These are phyloP conservation scores for Xylaria sp. DNA, from an alignment of 2,329 filamentous ascomycete species.

Conservation along the genomic window DNA sequence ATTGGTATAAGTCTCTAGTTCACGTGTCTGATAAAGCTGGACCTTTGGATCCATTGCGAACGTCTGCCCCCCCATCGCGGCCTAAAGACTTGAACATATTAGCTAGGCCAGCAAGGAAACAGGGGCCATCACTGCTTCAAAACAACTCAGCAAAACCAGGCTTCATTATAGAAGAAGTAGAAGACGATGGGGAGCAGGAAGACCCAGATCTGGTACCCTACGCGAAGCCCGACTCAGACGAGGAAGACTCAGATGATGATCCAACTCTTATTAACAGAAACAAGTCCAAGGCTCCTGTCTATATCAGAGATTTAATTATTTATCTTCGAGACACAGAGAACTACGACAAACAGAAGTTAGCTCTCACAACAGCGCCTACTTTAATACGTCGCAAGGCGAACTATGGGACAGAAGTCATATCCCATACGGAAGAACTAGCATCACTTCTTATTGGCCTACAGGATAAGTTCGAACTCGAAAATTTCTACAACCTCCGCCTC, in stretches of 20 bases:
- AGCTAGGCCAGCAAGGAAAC: slow-evolving; percentile 37
- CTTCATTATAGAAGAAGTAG: slow-evolving; percentile 73
- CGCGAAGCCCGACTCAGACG: slow-evolving; percentile 85
- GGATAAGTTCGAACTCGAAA: slow-evolving; percentile 83
- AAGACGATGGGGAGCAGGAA: slow-evolving; percentile 65
- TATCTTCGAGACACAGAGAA: slow-evolving; percentile 84
- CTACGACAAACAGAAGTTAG: slow-evolving; percentile 85
- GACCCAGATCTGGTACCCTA: slow-evolving; percentile 80
- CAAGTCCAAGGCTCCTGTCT: slow-evolving; percentile 86
- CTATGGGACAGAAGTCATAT: slow-evolving; percentile 87
- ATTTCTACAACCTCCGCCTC: slow-evolving; percentile 78
- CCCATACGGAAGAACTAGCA: slow-evolving; percentile 85
- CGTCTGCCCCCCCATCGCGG: slow-evolving; percentile 41
- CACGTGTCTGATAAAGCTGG: slow-evolving; percentile 72
- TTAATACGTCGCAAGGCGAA: slow-evolving; percentile 89
- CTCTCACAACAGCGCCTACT: slow-evolving; percentile 77
- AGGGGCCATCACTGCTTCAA: slow-evolving; percentile 39
- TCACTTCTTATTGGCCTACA: slow-evolving; percentile 80
- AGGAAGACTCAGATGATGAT: slow-evolving; percentile 93
- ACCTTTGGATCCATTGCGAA: slow-evolving; percentile 60
- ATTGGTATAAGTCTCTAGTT: slow-evolving; percentile 77
- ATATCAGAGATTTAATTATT: slow-evolving; percentile 83
- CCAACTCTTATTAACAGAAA: slow-evolving; percentile 85
- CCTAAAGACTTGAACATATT: slow-evolving; percentile 41
- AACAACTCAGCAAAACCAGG: slow-evolving; percentile 50